A percentile compares a stretch with the other conserved stretches of the same genome.
These are phyloP conservation scores for Wallacemonas collosoma DNA, from an alignment of 208 protist genomes.

Conservation along the genomic window DNA sequence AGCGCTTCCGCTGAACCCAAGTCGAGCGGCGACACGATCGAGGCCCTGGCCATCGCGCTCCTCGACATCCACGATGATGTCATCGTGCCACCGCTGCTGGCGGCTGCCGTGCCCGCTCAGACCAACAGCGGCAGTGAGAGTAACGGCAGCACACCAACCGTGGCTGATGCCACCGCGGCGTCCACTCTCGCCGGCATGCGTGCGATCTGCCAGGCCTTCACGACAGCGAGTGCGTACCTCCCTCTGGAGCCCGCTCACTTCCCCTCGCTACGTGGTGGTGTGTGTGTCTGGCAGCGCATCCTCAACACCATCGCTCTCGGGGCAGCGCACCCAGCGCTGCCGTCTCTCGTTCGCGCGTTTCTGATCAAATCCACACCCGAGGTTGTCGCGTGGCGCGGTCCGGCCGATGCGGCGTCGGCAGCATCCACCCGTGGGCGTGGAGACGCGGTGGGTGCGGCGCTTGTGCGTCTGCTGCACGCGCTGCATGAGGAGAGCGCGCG, in stretches of 20 bases:
- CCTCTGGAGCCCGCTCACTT: conserved; percentile 18
- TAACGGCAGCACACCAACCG: background rate
- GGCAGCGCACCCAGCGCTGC: conserved; percentile 13
- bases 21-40: background rate
- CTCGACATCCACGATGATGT: background rate
- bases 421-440: background rate
- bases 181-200: conserved; percentile 19
- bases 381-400: conserved; percentile 7
- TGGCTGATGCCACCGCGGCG: background rate
- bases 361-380: conserved; percentile 26
- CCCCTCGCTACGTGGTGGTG: background rate
- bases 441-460: background rate
- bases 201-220: conserved; percentile 27
- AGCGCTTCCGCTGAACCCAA: background rate
- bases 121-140: background rate
- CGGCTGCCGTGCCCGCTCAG: conserved; percentile 9
- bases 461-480: background rate
- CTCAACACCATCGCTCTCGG: background rate
- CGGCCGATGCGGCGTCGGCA: background rate
- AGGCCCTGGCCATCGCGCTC: background rate
- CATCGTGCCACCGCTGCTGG: conserved; percentile 4
- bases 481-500: background rate
- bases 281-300: conserved; percentile 9
- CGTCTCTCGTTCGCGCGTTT: conserved; percentile 33
- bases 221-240: conserved; percentile 20